Evolutionary conservation across 306 rosid species (phyloP).

Genomic region (Styphnolobium japonicum): DNA sequence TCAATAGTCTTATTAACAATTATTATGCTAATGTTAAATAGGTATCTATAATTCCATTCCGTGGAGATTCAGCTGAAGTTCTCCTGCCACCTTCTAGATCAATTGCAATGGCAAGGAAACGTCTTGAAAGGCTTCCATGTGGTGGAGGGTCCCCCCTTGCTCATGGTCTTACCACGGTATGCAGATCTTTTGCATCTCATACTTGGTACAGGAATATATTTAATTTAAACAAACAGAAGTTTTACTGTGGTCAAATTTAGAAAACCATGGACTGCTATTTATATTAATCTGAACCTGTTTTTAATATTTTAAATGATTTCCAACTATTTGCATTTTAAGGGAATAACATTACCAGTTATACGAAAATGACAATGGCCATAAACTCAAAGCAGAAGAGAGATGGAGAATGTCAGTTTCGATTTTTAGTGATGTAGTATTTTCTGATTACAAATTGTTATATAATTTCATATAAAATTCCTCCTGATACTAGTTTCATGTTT

Average conservation of each 20-base stretch:
- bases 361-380: conserved; percentile 13
- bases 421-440: neutral
- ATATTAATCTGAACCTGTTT: neutral
- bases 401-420: neutral
- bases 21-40: conserved; percentile 32
- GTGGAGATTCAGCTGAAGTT: conserved; percentile 97
- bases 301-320: conserved; percentile 8
- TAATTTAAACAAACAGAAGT: neutral
- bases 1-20: neutral
- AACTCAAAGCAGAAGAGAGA: conserved; percentile 14
- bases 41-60: conserved; percentile 98
- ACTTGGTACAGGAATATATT: neutral
- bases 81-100: conserved; percentile 98
- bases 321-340: neutral
- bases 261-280: neutral
- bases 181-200: conserved; percentile 31
- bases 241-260: conserved; percentile 11
- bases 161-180: conserved; percentile 91
- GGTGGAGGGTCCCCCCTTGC: conserved; percentile 99
- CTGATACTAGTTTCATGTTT: neutral
- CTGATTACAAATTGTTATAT: neutral
- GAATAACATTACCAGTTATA: neutral
- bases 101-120: conserved; percentile 95
- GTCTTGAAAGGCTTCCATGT: conserved; percentile 96
- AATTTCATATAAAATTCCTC: neutral